These are phyloP conservation scores for Endoconidiophora polonica DNA, from an alignment of 2,329 filamentous ascomycete genomes.

Conservation along the genomic window DNA sequence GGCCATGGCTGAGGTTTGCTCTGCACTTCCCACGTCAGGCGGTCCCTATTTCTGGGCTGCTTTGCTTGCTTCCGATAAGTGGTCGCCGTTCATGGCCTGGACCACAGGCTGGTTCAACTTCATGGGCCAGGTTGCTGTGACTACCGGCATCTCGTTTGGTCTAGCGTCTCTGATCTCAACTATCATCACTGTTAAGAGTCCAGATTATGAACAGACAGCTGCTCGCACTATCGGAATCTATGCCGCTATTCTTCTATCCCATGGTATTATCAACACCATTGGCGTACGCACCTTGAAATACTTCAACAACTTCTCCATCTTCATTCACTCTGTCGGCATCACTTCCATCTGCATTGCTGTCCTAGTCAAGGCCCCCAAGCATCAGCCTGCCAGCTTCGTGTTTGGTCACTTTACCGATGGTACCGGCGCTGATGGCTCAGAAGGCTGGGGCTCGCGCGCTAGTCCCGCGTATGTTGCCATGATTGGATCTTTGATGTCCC, in stretches of 20 bases:
- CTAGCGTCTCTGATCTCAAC: constrained; percentile 24
- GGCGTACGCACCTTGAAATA: constrained; percentile 37
- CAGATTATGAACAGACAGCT: constrained; percentile 17
- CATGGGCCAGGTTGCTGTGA: constrained; percentile 26
- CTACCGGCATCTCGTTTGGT: constrained; percentile 26
- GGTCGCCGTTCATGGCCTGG: constrained; percentile 13
- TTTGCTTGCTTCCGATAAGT: constrained; percentile 30
- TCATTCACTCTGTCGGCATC: constrained; percentile 36
- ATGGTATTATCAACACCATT: constrained; percentile 39
- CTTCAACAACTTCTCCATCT: constrained; percentile 39
- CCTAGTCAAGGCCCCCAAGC: constrained; percentile 38
- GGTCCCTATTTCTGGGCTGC: constrained; percentile 46
- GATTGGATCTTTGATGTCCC: constrained; percentile 35
- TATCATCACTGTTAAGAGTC: constrained; percentile 22
- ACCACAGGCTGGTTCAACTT: constrained; percentile 28
- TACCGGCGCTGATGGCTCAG: constrained; percentile 27
- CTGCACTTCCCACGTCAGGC: constrained; percentile 39
- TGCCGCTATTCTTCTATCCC: constrained; percentile 36
- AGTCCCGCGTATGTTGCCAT: constrained; percentile 37
- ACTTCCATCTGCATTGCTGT: constrained; percentile 36
- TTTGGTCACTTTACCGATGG: constrained; percentile 36
- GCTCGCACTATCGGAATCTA: constrained; percentile 40
- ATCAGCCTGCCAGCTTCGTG: constrained; percentile 38
- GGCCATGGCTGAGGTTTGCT: constrained; percentile 42
- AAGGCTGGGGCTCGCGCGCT: constrained; percentile 36